A percentile compares a stretch with the other conserved stretches of the same genome.
Evolutionary conservation across 306 rosid genomes (phyloP).

Genomic region (Prunus davidiana): DNA sequence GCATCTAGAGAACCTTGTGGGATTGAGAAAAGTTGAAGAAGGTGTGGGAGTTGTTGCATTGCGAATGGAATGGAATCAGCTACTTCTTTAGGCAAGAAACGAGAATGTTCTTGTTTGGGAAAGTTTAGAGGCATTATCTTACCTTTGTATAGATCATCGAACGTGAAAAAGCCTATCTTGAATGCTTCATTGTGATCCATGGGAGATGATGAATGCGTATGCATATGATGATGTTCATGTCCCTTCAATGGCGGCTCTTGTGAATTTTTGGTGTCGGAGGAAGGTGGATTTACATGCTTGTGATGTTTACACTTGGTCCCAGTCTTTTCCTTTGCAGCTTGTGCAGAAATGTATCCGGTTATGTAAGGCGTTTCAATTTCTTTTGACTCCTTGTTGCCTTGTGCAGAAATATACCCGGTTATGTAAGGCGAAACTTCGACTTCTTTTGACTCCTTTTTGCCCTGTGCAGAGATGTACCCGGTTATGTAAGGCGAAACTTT

Average conservation of each 20-base stretch:
- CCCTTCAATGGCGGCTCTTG: not conserved
- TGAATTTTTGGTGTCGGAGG: not conserved
- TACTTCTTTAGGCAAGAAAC: constrained; percentile 37
- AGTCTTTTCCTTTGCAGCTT: not conserved
- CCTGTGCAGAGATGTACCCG: not conserved
- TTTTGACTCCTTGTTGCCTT: not conserved
- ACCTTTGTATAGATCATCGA: constrained; percentile 42
- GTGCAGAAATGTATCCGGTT: not conserved
- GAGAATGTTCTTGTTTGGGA: constrained; percentile 31
- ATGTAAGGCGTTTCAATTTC: not conserved
- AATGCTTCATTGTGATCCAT: constrained; percentile 46
- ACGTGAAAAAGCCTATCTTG: constrained; percentile 44
- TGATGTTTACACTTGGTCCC: not conserved
- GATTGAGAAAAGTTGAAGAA: constrained; percentile 54
- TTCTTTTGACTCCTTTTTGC: not conserved
- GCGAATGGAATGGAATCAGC: constrained; percentile 61
- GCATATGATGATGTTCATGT: constrained; percentile 20
- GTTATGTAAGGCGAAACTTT: not conserved
- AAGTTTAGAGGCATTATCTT: constrained; percentile 53
- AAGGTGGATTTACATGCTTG: not conserved
- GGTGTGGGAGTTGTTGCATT: constrained; percentile 36
- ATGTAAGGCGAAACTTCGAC: not conserved
- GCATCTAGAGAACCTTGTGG: constrained; percentile 36
- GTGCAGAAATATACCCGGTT: not conserved
- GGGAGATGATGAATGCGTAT: not conserved